Percentiles rank a stretch among this genome's conserved stretches.
These are phyloP conservation scores for Fusarium multiceps DNA, from an alignment of 2,329 filamentous ascomycete species.

Conservation along the genomic window DNA sequence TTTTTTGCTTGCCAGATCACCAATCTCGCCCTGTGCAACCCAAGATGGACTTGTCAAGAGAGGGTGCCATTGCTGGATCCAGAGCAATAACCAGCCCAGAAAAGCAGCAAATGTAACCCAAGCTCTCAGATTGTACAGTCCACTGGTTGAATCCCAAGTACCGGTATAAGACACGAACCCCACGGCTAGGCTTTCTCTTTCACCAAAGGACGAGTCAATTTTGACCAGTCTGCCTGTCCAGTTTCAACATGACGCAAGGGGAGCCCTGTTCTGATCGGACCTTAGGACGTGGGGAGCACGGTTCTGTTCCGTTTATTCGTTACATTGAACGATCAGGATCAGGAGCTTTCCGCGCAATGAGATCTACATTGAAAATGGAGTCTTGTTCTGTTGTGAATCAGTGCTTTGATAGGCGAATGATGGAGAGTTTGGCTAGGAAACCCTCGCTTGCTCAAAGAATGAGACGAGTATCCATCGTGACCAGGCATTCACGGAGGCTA, in stretches of 20 bases:
- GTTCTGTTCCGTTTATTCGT: slow-evolving; percentile 35
- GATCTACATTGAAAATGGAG: slow-evolving; percentile 40
- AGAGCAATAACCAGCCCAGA: slow-evolving; percentile 30
- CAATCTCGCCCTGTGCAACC: slow-evolving; percentile 28
- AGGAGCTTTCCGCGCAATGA: slow-evolving; percentile 26
- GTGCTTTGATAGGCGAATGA: not conserved
- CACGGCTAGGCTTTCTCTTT: slow-evolving; percentile 46
- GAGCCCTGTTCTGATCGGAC: slow-evolving; percentile 25
- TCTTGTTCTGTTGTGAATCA: slow-evolving; percentile 7
- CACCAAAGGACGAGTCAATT: slow-evolving; percentile 3
- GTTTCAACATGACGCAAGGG: slow-evolving; percentile 44
- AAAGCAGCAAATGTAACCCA: slow-evolving; percentile 9
- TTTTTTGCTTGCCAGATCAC: slow-evolving; percentile 32
- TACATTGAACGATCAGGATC: slow-evolving; percentile 13
- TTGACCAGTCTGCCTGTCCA: slow-evolving; percentile 37
- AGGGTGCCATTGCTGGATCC: slow-evolving; percentile 34
- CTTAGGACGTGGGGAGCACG: slow-evolving; percentile 32
- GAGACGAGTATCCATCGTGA: slow-evolving; percentile 24
- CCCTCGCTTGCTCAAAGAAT: slow-evolving; percentile 17
- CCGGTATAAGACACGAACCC: slow-evolving; percentile 27
- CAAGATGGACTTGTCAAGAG: slow-evolving; percentile 19
- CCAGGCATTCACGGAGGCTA: not conserved
- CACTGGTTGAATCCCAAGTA: slow-evolving; percentile 19
- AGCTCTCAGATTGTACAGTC: not conserved
- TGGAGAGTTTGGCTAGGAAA: slow-evolving; percentile 9